These are phyloP conservation scores for Cyberlindnera mississippiensis DNA, from an alignment of 805 yeast genomes.

Conservation along the genomic window DNA sequence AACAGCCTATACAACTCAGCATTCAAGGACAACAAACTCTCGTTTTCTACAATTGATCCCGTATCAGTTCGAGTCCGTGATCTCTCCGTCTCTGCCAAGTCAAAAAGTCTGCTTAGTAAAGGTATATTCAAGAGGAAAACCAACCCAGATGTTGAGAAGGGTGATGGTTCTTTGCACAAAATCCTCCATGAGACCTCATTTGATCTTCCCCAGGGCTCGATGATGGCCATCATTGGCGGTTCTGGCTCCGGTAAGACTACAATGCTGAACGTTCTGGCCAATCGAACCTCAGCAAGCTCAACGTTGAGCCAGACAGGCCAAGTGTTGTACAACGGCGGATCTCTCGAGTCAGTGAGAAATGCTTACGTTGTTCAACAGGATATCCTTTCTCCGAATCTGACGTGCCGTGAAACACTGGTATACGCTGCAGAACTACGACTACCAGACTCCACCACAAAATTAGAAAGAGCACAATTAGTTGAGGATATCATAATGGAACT, in stretches of 20 bases:
- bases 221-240: slow-evolving; percentile 86
- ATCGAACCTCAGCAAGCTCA: slow-evolving; percentile 37
- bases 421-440: slow-evolving; percentile 73
- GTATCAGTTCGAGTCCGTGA: slow-evolving; percentile 16
- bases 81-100: slow-evolving; percentile 13
- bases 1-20: too few relatives aligned
- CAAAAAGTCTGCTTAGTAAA: not conserved
- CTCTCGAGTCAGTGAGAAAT: slow-evolving; percentile 24
- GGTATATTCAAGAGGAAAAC: not conserved
- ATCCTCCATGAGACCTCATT: slow-evolving; percentile 43
- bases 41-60: slow-evolving; percentile 16
- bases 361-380: slow-evolving; percentile 80
- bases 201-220: slow-evolving; percentile 56
- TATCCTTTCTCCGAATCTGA: slow-evolving; percentile 62
- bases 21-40: slow-evolving; percentile 5
- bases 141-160: slow-evolving; percentile 5
- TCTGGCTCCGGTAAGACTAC: slow-evolving; percentile 90
- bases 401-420: slow-evolving; percentile 67
- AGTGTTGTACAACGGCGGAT: slow-evolving; percentile 32
- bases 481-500: slow-evolving; percentile 61
- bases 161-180: slow-evolving; percentile 2
- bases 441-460: slow-evolving; percentile 39
- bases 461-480: slow-evolving; percentile 47
- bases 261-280: slow-evolving; percentile 61
- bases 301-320: slow-evolving; percentile 40